Evolutionary conservation across 2,329 filamentous ascomycete species (phyloP), one percentile per base, ranked within the genome.

Genomic region (Furcasterigmium furcatum): DNA sequence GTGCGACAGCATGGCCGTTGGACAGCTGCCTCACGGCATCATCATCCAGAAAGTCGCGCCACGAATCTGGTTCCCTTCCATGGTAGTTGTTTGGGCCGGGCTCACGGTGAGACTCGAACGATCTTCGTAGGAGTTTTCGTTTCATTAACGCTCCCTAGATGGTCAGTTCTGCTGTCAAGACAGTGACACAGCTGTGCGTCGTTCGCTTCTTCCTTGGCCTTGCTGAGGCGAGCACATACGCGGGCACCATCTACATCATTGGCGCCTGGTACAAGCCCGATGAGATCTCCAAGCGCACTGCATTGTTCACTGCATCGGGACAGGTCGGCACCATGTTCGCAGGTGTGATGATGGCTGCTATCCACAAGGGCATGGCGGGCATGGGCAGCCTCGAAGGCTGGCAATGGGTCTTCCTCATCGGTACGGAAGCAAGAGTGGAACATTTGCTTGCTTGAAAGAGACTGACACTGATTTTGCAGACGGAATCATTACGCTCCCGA

Each of bases 271-370:
- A 84, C 53, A 84, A 74, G 0, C 70, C 73, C 14, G 65, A 69
- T 12, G 82, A 85, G 49, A 70, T 86, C 0, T 80, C 79, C 1
- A 85, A 85, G 57, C 72, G 83, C 2, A 79, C 73, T 4, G 81
- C 78, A 39, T 77, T 86, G 41, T 86, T 85, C 55, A 82, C 79
- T 1, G 71, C 77, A 0, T 79, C 77, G 10, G 80, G 80, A 1
- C 67, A 83, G 2, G 76, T 76, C 0, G 81, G 81, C 0, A 81
- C 74, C 0, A 77, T 83, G 71, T 80, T 83, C 45, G 72, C 73
- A 2, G 80, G 79, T 0, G 77, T 76, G 51, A 68, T 82, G 21
- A 76, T 80, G 53, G 73, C 72, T 0, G 74, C 70, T 9, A 61
- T 65, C 7, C 56, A 58, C 29, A 58, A 64, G 16, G 67, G 65